phyloP scores from a whole-genome alignment of 176 grass and related monocot genomes.

The Carex littledalei region DNA sequence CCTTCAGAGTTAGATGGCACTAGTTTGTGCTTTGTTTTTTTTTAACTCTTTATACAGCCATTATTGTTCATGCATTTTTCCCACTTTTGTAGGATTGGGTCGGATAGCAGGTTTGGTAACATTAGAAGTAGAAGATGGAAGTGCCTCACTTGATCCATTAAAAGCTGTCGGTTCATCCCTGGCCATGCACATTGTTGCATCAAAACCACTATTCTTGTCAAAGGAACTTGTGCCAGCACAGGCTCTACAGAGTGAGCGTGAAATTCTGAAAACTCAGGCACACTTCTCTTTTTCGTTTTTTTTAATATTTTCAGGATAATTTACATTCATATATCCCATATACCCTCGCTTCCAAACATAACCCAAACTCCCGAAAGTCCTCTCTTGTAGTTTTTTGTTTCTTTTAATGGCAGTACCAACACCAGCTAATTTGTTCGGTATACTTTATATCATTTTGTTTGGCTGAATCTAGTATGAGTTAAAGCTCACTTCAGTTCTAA shows the following conservation, averaged over 20 bases:
- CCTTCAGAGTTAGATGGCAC: neutral
- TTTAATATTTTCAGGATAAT: neutral
- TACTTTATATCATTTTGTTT: neutral
- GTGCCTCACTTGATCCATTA: constrained; percentile 57
- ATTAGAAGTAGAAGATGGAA: constrained; percentile 70
- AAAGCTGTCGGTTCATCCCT: constrained; percentile 54
- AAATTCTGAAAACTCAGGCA: constrained; percentile 80
- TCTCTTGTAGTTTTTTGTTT: neutral
- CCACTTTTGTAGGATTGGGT: constrained; percentile 50
- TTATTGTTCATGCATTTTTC: neutral
- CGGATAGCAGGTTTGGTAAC: constrained; percentile 83
- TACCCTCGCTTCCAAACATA: neutral
- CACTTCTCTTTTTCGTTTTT: neutral
- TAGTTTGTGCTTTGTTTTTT: neutral
- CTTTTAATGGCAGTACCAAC: neutral
- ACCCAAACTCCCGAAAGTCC: neutral
- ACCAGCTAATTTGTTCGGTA: neutral
- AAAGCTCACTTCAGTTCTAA: neutral
- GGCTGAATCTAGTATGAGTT: neutral
- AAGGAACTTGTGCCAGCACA: constrained; percentile 79
- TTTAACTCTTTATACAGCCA: neutral
- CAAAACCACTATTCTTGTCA: constrained; percentile 84
- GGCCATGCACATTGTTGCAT: constrained; percentile 92
- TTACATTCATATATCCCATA: neutral
- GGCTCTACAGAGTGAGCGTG: constrained; percentile 69